phyloP scores from a whole-genome alignment of 2,329 filamentous ascomycete species.

The Apiospora kogelbergensis region DNA sequence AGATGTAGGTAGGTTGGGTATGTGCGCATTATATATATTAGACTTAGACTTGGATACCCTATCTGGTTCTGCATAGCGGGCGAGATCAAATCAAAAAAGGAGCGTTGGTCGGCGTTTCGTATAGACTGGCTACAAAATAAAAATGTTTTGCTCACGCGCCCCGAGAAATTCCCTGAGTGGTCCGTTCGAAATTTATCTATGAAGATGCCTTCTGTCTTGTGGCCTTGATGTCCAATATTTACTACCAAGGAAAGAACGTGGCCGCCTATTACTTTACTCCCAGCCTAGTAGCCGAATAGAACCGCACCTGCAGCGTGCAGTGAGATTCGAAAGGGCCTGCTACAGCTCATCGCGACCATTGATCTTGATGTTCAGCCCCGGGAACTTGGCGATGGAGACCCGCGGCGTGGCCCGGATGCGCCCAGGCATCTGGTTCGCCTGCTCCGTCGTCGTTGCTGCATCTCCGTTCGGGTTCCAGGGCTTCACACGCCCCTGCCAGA shows the following conservation, averaged over 20 bases:
- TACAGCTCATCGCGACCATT: conserved; percentile 25
- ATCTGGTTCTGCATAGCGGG: background rate
- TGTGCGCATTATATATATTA: background rate
- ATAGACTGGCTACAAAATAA: background rate
- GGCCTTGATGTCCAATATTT: background rate
- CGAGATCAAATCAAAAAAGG: background rate
- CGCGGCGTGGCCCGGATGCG: conserved; percentile 24
- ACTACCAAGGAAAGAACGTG: background rate
- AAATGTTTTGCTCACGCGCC: background rate
- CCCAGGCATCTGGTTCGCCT: conserved; percentile 21
- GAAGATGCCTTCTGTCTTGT: background rate
- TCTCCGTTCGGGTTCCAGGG: conserved; percentile 33
- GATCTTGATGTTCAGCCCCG: conserved; percentile 26
- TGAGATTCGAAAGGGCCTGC: background rate
- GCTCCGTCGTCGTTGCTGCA: conserved; percentile 23
- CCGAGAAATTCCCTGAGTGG: background rate
- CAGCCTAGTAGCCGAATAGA: conserved; percentile 23
- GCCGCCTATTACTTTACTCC: background rate
- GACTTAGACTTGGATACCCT: conserved; percentile 5
- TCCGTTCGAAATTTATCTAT: background rate
- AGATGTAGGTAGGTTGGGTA: background rate
- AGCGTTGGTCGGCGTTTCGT: background rate
- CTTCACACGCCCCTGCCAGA: conserved; percentile 36
- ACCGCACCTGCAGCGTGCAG: background rate
- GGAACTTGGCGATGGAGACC: conserved; percentile 24